Conservation (phyloP, 2,329 filamentous ascomycete species). For the Epicoccum sorghinum region DNA sequence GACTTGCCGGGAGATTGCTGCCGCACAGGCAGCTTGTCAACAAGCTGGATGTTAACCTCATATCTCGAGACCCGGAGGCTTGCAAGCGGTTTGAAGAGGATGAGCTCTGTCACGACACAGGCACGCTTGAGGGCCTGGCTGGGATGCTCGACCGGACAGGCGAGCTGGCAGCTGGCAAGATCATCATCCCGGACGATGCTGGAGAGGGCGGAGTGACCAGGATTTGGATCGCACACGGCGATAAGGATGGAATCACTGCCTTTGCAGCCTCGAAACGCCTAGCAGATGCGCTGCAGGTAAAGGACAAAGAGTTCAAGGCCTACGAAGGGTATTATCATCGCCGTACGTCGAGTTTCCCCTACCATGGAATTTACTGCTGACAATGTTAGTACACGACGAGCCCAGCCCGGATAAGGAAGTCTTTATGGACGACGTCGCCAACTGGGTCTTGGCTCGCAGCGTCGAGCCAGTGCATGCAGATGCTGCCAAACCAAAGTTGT, state of each 20-base stretch:
- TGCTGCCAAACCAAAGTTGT: conserved; percentile 41
- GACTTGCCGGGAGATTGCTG: conserved; percentile 70
- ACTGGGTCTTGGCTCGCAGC: conserved; percentile 45
- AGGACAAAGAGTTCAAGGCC: conserved; percentile 72
- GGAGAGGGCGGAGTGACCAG: conserved; percentile 64
- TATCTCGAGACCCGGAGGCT: conserved; percentile 72
- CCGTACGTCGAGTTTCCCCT: conserved; percentile 46
- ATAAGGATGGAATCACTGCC: conserved; percentile 72
- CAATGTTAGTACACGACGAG: conserved; percentile 44
- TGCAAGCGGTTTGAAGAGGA: conserved; percentile 68
- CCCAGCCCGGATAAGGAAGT: conserved; percentile 42
- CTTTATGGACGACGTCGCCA: conserved; percentile 44
- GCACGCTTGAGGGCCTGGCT: conserved; percentile 81
- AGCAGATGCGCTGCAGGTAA: conserved; percentile 62
- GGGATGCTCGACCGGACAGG: conserved; percentile 77
- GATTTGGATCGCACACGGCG: conserved; percentile 78
- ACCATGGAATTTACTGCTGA: conserved; percentile 18
- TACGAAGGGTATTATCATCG: conserved; percentile 84
- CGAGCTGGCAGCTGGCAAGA: conserved; percentile 63
- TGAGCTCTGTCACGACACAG: conserved; percentile 77
- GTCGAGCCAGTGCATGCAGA: conserved; percentile 38
- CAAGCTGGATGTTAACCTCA: conserved; percentile 65
- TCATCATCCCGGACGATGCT: conserved; percentile 51
- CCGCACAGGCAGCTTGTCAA: conserved; percentile 72
- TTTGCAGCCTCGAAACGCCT: conserved; percentile 69